Evolutionary conservation across 768 basidiomycete genomes (phyloP), one percentile per base, ranked within the genome.

Genomic region (Amanita molliuscula): DNA sequence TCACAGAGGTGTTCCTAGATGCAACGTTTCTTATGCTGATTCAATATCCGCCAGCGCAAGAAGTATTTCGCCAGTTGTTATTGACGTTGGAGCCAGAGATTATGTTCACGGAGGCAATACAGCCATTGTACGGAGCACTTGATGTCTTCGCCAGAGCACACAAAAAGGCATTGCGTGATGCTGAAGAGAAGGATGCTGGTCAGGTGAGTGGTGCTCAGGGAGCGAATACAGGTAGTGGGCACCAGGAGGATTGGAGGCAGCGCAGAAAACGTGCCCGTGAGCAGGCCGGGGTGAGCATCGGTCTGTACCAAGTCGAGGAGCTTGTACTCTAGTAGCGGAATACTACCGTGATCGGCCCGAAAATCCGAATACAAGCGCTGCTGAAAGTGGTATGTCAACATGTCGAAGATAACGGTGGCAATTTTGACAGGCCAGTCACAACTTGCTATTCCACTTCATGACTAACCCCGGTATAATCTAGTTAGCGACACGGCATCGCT

Each of bases 221-320:
- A 59, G 49, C 62, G 59, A 42, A 29, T 62, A 58, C 58, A 66
- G 51, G 47, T 56, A 73, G 65, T 47, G 65, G 65, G 51, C 58
- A 58, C 4, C 49, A 54, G 18, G 59, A 54, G 7, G 79, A 80
- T 58, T 76, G 74, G 77, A 73, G 69, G 55, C 72, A 70, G 62
- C 67, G 78, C 58, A 71, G 67, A 59, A 80, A 75, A 62, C 64
- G 70, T 54, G 70, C 68, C n/a, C 73, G 72, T 31, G 76, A 79
- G 55, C 75, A 72, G 52, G 69, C 71, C 16, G 70, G 66, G 26
- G 67, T 78, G 48, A 72, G 70, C 29, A 69, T 87, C 48, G 83
- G 84, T 18, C 56, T 79, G 55, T 88, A 89, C 63, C 80, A 78
- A 62, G 59, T 89, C 53, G 87, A 89, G 56, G 82, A 87, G 57